phyloP scores from a whole-genome alignment of 169 alveolate species.

The Perkinsus marinus region DNA sequence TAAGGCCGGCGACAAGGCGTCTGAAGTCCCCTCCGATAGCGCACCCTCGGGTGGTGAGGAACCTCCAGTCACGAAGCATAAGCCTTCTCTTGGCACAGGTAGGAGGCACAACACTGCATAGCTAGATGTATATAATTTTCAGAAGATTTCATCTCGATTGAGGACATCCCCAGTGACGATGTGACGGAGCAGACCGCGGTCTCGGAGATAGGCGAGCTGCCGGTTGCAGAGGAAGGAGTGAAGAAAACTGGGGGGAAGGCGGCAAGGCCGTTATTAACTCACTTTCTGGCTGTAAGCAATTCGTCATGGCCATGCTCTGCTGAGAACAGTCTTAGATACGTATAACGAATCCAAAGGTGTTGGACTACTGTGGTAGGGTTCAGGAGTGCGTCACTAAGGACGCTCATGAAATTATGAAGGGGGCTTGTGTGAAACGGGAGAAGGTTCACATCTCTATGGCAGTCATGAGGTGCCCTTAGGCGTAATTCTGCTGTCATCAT shows the following conservation, averaged over 20 bases:
- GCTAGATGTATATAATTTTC: neutral
- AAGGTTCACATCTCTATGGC: neutral
- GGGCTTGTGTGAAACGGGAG: neutral
- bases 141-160: neutral
- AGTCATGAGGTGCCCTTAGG: neutral
- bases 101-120: neutral
- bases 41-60: neutral
- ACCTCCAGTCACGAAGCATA: neutral
- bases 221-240: neutral
- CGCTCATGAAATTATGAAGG: neutral
- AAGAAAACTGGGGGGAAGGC: neutral
- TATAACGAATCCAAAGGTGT: neutral
- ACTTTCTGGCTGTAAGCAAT: neutral
- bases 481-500: neutral
- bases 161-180: neutral
- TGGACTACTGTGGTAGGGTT: neutral
- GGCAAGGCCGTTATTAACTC: neutral
- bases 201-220: neutral
- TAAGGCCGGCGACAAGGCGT: neutral
- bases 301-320: neutral
- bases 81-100: neutral
- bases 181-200: neutral
- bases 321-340: neutral
- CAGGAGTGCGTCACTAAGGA: neutral
- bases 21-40: neutral